Evolutionary conservation across 1,284 basidiomycete genomes (phyloP).

Genomic region (Cerioporus squamosus): DNA sequence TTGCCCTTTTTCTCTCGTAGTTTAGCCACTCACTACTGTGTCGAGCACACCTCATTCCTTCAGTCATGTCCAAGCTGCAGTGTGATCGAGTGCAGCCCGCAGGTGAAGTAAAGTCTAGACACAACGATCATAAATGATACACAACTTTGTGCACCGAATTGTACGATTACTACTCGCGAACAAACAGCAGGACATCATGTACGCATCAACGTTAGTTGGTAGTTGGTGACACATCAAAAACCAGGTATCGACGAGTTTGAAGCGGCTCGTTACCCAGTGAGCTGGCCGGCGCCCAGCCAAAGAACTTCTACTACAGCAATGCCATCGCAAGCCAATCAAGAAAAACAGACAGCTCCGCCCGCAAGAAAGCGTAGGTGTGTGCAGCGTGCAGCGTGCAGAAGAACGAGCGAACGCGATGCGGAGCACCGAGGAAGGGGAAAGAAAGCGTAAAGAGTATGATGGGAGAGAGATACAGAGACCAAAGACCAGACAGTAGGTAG

Average conservation of each 20-base stretch:
- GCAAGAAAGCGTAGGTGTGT: neutral
- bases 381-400: neutral
- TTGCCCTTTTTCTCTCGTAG: no score
- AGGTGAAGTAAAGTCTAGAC: no score
- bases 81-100: no score
- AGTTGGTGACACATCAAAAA: no score
- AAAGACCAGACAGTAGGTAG: neutral
- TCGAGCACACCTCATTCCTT: no score
- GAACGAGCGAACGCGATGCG: constrained; percentile 17
- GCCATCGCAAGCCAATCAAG: neutral
- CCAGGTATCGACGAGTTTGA: constrained; percentile 27
- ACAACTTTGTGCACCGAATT: neutral
- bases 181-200: no score
- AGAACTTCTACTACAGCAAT: no score
- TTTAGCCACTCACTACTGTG: no score
- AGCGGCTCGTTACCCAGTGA: constrained; percentile 26
- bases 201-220: no score
- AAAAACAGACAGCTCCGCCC: constrained; percentile 12
- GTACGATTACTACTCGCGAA: neutral
- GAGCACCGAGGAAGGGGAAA: neutral
- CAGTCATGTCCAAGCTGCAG: no score
- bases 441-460: neutral
- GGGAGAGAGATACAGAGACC: neutral
- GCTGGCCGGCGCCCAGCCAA: neutral
- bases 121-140: neutral